Conservation (phyloP, 305 asterid species). For the Caryopteris hybrid region DNA sequence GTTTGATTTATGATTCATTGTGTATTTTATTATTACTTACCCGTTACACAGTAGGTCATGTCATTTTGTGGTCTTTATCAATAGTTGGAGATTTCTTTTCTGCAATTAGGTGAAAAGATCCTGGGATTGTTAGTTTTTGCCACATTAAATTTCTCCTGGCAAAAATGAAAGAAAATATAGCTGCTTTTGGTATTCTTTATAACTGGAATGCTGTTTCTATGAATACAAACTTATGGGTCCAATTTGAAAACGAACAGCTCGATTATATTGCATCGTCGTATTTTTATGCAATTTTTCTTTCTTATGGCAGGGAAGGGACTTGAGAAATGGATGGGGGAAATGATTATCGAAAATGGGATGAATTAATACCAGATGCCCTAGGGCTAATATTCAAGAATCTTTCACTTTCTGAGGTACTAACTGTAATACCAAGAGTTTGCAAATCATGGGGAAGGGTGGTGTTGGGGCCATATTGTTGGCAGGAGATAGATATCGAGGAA, state of each 20-base stretch:
- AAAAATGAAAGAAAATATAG: neutral
- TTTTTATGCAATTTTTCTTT: neutral
- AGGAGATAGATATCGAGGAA: conserved; percentile 79
- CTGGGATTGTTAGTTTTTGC: neutral
- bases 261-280: neutral
- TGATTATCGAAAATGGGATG: conserved; percentile 54
- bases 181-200: neutral
- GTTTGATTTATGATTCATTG: neutral
- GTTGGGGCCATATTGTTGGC: conserved; percentile 81
- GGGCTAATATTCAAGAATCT: conserved; percentile 77
- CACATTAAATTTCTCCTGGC: neutral
- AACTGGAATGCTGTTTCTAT: neutral
- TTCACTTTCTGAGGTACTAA: conserved; percentile 51
- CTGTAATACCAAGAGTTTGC: conserved; percentile 77
- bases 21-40: conserved; percentile 2
- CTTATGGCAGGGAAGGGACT: neutral
- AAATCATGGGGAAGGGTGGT: conserved; percentile 75
- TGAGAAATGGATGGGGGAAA: conserved; percentile 43
- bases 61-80: neutral
- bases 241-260: neutral
- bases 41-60: conserved; percentile 5
- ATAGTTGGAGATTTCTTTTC: neutral
- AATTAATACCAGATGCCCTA: conserved; percentile 72
- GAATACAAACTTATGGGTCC: neutral
- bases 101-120: neutral